phyloP scores from a whole-genome alignment of 305 asterid genomes.

The Euphrasia arctica region DNA sequence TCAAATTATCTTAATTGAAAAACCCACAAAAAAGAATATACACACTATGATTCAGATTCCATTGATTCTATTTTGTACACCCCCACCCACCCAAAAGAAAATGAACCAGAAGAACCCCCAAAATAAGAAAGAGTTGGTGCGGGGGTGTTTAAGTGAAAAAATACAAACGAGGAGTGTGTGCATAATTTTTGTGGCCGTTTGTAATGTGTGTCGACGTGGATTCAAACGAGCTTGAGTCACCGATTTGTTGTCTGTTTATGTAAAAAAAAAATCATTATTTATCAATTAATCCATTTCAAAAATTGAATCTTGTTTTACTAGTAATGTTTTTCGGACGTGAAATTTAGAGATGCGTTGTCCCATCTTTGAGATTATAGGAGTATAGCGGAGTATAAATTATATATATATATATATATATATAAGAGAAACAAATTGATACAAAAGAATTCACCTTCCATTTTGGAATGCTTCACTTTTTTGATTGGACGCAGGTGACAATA shows the following conservation, averaged over 20 bases:
- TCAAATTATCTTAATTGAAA: conserved; percentile 18
- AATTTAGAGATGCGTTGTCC: too few species aligned
- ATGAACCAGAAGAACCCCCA: background rate
- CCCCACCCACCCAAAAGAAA: conserved; percentile 17
- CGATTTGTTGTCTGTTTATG: conserved; percentile 9
- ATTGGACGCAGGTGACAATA: too few species aligned
- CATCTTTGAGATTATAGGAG: too few species aligned
- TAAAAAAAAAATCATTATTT: conserved; percentile 8
- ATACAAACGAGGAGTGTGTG: conserved; percentile 13
- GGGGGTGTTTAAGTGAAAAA: conserved; percentile 26
- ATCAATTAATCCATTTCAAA: conserved; percentile 33
- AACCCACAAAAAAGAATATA: conserved; percentile 28
- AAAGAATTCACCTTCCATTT: too few species aligned
- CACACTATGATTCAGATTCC: conserved; percentile 74
- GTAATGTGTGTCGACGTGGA: conserved; percentile 60
- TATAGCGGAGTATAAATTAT: too few species aligned
- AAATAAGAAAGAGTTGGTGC: conserved; percentile 37
- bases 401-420: too few species aligned
- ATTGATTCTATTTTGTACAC: background rate
- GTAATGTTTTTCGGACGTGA: too few species aligned
- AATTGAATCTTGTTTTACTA: conserved; percentile 28
- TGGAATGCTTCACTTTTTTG: too few species aligned
- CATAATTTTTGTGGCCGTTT: conserved; percentile 17
- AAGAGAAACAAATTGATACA: too few species aligned
- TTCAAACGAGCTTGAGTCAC: conserved; percentile 43